phyloP scores from a whole-genome alignment of 352 stramenopile species.

The Phytophthora colocasiae region DNA sequence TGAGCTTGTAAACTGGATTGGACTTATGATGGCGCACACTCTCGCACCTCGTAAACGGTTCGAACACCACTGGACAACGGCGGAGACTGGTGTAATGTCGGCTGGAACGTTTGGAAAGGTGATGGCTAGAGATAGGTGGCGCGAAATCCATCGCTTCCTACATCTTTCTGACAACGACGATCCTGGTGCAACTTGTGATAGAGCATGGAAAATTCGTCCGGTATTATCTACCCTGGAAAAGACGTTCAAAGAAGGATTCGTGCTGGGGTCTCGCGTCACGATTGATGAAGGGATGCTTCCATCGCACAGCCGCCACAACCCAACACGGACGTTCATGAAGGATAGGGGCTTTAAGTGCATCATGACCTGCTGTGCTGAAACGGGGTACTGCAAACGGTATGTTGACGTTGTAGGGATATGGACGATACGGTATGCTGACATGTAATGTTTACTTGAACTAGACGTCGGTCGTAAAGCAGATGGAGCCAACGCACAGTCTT shows the following conservation, averaged over 20 bases:
- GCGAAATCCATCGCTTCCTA: too few species aligned
- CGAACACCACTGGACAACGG: not conserved
- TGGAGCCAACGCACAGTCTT: not conserved
- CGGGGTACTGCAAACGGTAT: slow-evolving; percentile 21
- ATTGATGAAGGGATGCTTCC: slow-evolving; percentile 19
- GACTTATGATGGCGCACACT: too few species aligned
- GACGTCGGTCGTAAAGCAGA: not conserved
- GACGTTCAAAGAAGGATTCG: slow-evolving; percentile 18
- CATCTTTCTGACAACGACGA: slow-evolving; percentile 16
- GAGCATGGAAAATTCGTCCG: slow-evolving; percentile 13
- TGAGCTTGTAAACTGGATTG: too few species aligned
- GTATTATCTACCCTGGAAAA: slow-evolving; percentile 7
- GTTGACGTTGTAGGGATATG: too few species aligned
- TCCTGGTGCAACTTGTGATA: not conserved
- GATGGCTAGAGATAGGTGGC: too few species aligned
- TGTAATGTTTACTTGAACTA: not conserved
- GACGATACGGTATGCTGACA: not conserved
- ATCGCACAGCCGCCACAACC: slow-evolving; percentile 6
- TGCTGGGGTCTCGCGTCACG: not conserved
- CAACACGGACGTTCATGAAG: slow-evolving; percentile 10
- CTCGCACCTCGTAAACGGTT: too few species aligned
- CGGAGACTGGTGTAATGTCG: not conserved
- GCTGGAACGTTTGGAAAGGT: slow-evolving; percentile 7
- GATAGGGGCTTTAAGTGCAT: slow-evolving; percentile 14
- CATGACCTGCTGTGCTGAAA: slow-evolving; percentile 20